Base-by-base conservation (phyloP, 2,329 filamentous ascomycete genomes). In the Ceratocystis variospora region DNA sequence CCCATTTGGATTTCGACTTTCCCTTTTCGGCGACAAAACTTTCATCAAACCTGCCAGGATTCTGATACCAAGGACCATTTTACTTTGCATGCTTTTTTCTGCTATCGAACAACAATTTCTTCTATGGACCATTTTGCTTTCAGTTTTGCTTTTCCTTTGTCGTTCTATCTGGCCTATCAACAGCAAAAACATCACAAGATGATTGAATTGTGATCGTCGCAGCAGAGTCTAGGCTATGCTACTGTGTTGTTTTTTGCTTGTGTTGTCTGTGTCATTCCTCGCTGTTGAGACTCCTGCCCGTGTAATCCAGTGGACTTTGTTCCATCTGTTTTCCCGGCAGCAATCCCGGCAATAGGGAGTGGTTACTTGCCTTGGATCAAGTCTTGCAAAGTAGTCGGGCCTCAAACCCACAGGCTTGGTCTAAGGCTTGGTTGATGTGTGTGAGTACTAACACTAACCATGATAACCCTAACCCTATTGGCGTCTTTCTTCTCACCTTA, bases 101-200 rank as follows among this genome's bases (percentile, higher is more conserved):
- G 37, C 61, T 25, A 46, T n/a, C 37, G 61, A 44, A 63, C 61
- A 48, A 63, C 61, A 63, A 55, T 44, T 8, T n/a, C 50, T 53
- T 61, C 45, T 55, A 59, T 65, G 66, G 66, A 68, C 63, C 61
- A n/a, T 67, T 53, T 63, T 50, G 41, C 46, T 64, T 61, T 48
- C 17, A 41, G 28, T 61, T 62, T 53, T 46, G 17, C 33, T 25
- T 67, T 41, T 63, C 31, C 19, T 2, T 55, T 17, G 12, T 44
- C 33, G 19, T 37, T 4, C 46, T 62, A 15, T n/a, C 57, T 62
- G 50, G 12, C 28, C 8, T 59, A 59, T 17, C 8, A 53, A 5
- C 48, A 59, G 53, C 53, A 12, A 5, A 17, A 17, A n/a, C 12
- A 59, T 59, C 28, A n/a, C 25, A 59, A 37, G 28, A 59, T 37